Evolutionary conservation across 176 grass and related monocot species (phyloP).

Genomic region (Stipa capillata): DNA sequence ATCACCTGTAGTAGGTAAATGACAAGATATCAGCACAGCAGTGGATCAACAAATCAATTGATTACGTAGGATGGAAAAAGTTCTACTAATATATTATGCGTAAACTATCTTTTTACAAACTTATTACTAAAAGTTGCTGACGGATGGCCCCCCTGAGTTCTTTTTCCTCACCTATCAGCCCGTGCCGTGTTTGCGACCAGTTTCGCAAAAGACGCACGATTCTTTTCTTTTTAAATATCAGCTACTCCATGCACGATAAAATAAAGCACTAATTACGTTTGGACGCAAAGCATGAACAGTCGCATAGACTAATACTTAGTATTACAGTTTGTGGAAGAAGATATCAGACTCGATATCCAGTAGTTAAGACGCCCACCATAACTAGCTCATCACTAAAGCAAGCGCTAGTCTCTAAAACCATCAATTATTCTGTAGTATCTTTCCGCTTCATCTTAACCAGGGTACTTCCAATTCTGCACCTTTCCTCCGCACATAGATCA

Average conservation of each 20-base stretch:
- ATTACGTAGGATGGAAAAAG: neutral
- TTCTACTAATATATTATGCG: neutral
- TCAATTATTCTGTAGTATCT: neutral
- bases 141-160: too few relatives aligned
- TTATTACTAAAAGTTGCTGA: neutral
- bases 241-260: neutral
- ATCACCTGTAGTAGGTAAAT: conserved; percentile 50
- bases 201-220: too few relatives aligned
- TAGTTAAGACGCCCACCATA: neutral
- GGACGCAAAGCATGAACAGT: neutral
- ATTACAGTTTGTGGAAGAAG: neutral
- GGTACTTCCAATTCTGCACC: neutral
- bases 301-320: neutral
- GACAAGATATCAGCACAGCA: neutral
- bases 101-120: neutral
- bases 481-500: neutral
- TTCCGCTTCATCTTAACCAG: neutral
- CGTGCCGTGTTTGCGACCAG: neutral
- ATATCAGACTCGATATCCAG: neutral
- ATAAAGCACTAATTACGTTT: neutral
- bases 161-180: too few relatives aligned
- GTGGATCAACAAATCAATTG: neutral
- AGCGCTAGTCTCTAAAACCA: neutral
- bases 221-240: neutral
- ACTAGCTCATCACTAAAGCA: neutral